phyloP scores from a whole-genome alignment of 2,329 filamentous ascomycete genomes.

The Cercospora zeina region DNA sequence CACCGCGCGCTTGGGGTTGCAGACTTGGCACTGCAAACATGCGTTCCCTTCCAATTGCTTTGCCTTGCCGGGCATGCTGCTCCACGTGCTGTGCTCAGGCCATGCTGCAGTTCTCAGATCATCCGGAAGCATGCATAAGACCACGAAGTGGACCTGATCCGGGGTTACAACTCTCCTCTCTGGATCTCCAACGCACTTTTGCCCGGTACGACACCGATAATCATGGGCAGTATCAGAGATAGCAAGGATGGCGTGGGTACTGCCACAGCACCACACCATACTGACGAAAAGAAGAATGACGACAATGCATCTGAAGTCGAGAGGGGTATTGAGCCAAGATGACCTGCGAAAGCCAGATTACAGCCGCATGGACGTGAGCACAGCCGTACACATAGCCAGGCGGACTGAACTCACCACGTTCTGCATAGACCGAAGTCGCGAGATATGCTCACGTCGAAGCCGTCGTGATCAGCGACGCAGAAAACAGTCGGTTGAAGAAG shows the following conservation, averaged over 20 bases:
- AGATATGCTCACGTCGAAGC: slow-evolving; percentile 62
- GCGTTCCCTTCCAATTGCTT: slow-evolving; percentile 25
- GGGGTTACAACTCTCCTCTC: slow-evolving; percentile 1
- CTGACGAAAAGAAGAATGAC: slow-evolving; percentile 17
- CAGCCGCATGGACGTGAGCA: slow-evolving; percentile 57
- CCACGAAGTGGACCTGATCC: slow-evolving; percentile 2
- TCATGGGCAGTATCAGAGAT: slow-evolving; percentile 15
- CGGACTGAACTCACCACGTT: neutral
- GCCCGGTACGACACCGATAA: neutral
- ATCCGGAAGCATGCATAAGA: slow-evolving; percentile 22
- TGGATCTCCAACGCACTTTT: neutral
- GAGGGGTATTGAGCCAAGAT: slow-evolving; percentile 49
- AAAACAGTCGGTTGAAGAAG: slow-evolving; percentile 61
- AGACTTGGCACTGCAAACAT: slow-evolving; percentile 12
- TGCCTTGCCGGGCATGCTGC: neutral
- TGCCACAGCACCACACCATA: neutral
- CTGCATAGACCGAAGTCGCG: slow-evolving; percentile 60
- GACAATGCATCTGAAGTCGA: slow-evolving; percentile 47
- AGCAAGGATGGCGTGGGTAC: slow-evolving; percentile 19
- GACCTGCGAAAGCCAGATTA: slow-evolving; percentile 57
- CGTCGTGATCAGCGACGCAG: slow-evolving; percentile 60
- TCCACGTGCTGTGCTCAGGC: slow-evolving; percentile 2
- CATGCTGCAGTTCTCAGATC: slow-evolving; percentile 11
- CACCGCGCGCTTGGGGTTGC: slow-evolving; percentile 10
- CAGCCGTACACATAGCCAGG: neutral